phyloP scores from a whole-genome alignment of 202 grass and related monocot genomes.

The Zoysia matrella region DNA sequence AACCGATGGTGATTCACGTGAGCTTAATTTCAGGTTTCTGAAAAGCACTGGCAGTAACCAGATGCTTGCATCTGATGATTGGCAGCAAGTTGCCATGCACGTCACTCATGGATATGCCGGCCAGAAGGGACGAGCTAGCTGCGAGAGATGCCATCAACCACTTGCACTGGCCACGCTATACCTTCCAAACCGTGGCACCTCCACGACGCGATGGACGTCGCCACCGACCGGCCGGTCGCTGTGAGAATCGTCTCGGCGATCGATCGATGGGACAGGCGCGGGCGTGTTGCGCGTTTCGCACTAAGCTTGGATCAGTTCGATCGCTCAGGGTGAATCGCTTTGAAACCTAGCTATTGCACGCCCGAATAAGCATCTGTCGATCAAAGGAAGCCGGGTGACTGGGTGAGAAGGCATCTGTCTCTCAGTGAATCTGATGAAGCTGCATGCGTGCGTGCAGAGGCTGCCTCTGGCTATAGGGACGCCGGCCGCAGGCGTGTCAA shows the following conservation, averaged over 20 bases:
- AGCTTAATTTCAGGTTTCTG: not conserved
- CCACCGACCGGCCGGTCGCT: not conserved
- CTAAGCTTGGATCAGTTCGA: not conserved
- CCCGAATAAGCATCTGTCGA: not conserved
- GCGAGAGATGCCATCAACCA: too few species aligned
- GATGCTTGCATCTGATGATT: not conserved
- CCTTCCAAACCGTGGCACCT: too few species aligned
- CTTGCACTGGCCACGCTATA: not conserved
- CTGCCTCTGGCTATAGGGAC: not conserved
- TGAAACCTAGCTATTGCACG: not conserved
- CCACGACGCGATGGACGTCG: too few species aligned
- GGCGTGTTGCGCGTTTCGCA: slow-evolving; percentile 29
- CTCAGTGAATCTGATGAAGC: not conserved
- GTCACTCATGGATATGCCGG: too few species aligned
- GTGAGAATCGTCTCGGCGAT: not conserved
- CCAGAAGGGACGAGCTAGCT: too few species aligned
- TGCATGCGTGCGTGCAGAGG: not conserved
- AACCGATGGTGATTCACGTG: not conserved
- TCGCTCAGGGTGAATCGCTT: not conserved
- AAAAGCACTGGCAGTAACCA: not conserved
- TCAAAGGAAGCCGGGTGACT: too few species aligned
- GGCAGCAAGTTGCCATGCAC: not conserved
- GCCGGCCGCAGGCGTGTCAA: too few species aligned
- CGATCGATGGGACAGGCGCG: not conserved
- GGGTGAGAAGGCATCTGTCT: not conserved